A percentile compares a stretch with the other conserved stretches of the same genome.
phyloP scores from a whole-genome alignment of 2,329 filamentous ascomycete genomes.

The Pseudogymnoascus sp. region DNA sequence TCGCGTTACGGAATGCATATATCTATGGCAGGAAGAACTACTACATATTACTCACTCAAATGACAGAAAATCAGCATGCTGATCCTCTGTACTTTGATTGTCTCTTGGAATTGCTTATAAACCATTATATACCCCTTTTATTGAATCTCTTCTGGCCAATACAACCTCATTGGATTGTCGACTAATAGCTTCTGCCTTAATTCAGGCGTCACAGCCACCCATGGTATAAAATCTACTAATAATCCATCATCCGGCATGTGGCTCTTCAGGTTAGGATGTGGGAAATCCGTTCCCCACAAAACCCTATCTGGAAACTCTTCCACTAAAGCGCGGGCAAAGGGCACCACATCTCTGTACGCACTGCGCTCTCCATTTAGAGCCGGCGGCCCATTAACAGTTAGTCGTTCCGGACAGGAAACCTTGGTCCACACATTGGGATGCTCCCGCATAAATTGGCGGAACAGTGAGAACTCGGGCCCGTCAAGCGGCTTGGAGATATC shows the following conservation, averaged over 20 bases:
- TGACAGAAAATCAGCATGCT: no score
- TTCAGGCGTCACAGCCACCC: neutral
- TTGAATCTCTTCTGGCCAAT: conserved; percentile 45
- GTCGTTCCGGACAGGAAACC: conserved; percentile 32
- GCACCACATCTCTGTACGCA: conserved; percentile 26
- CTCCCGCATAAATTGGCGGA: conserved; percentile 25
- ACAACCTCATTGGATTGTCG: conserved; percentile 53
- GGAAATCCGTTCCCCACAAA: conserved; percentile 32
- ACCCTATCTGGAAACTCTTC: conserved; percentile 28
- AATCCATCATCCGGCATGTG: conserved; percentile 56
- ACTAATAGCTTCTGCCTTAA: conserved; percentile 38
- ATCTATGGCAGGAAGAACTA: no score
- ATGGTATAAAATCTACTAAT: conserved; percentile 54
- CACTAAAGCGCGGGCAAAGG: conserved; percentile 26
- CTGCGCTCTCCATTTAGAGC: neutral
- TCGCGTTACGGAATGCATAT: no score
- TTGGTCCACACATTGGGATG: conserved; percentile 30
- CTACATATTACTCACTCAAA: no score
- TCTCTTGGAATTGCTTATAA: no score
- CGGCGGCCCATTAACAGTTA: conserved; percentile 24
- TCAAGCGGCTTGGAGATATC: conserved; percentile 17
- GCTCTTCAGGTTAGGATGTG: conserved; percentile 46
- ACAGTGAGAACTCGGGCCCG: conserved; percentile 26
- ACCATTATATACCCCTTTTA: neutral
- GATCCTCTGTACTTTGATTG: no score